Base-by-base conservation (phyloP, 1,284 basidiomycete genomes). In the Sanguinoderma infundibulare region DNA sequence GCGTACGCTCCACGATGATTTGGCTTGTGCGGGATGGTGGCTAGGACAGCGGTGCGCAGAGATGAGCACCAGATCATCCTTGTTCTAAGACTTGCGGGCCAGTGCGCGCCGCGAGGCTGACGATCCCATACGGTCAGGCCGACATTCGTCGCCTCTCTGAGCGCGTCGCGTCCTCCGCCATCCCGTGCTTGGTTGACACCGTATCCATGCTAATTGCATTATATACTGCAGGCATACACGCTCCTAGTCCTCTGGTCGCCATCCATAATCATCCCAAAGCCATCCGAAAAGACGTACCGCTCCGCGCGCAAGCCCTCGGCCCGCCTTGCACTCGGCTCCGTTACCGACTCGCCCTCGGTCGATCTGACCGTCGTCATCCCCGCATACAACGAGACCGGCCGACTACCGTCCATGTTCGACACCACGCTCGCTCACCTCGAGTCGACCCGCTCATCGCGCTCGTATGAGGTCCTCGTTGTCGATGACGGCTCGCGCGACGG, bases 401-500 rank as follows among this genome's bases (percentile, higher is more conserved):
- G 96, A 7, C 79, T 98, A 17, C 89, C 88, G 0, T 73, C 78
- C 40, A 98, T 98, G 95, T 84, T 98, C 66, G 77, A 81, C 5
- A 86, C 88, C 26, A 87, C 94, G 6, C 76, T 96, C 54, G 82
- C 78, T 22, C 86, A 91, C 71, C 81, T 89, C 42, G 71, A 73
- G 3, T 74, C 80, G 1, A 55, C 49, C 8, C 56, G 60, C 8
- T 30, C 53, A 44, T 35, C 55, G 35, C 81, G 85, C 35, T 81
- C 87, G 2, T 87, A 85, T 73, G 96, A 98, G 73, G 82, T 98
- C 42, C 69, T 98, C 66, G 85, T 98, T 56, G 87, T 98, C 20
- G 95, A 98, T 75, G 96, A 98, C 74, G 95, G 96, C 5, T 93
- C 90, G 32, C 79, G 78, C 26, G 96, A 98, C 75, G 83, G 76